phyloP scores from a whole-genome alignment of 768 basidiomycete species.

The Megacollybia marginata region DNA sequence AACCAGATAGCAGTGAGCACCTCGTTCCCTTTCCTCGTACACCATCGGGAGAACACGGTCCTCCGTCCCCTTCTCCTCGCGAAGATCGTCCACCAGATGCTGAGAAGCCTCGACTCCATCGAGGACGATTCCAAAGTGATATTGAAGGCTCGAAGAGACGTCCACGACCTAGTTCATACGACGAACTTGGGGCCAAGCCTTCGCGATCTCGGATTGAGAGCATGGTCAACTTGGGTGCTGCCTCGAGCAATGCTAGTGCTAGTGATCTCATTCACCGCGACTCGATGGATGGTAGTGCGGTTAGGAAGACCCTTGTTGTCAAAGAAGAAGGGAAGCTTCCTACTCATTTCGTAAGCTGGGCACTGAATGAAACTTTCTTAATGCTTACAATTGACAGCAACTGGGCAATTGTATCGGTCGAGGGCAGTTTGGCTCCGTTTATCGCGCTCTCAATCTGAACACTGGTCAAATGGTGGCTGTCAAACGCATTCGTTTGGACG shows the following conservation, averaged over 20 bases:
- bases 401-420: conserved; percentile 95
- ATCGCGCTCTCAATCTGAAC: conserved; percentile 87
- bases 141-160: conserved; percentile 52
- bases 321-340: conserved; percentile 76
- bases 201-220: conserved; percentile 64
- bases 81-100: conserved; percentile 18
- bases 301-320: conserved; percentile 66
- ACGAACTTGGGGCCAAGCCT: conserved; percentile 51
- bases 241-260: conserved; percentile 43
- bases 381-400: conserved; percentile 51
- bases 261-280: conserved; percentile 61
- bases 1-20: conserved; percentile 27
- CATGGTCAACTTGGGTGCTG: conserved; percentile 56
- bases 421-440: conserved; percentile 95
- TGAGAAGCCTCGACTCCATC: conserved; percentile 35
- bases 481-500: conserved; percentile 88
- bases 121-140: conserved; percentile 72
- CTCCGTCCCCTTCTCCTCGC: conserved; percentile 31
- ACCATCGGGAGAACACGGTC: conserved; percentile 42
- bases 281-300: conserved; percentile 55
- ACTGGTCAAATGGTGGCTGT: conserved; percentile 99
- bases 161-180: conserved; percentile 59
- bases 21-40: conserved; percentile 63
- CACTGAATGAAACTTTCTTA: conserved; percentile 6
- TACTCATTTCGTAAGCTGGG: conserved; percentile 68